Conservation (phyloP, 2,329 filamentous ascomycete species). For the Phialemoniopsis sp. region DNA sequence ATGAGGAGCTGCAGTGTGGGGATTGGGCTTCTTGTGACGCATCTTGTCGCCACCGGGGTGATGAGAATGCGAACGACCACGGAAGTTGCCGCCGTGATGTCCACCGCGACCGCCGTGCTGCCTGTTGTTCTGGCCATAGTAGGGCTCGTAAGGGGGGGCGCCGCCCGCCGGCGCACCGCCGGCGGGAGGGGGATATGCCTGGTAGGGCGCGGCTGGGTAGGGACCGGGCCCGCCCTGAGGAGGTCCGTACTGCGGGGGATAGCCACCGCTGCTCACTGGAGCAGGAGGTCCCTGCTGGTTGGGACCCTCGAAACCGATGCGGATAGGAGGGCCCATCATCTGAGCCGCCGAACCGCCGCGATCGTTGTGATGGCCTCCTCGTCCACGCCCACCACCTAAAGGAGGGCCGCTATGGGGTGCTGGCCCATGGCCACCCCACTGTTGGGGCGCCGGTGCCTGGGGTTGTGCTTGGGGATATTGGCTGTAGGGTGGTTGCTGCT, state of each 20-base stretch:
- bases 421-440: constrained; percentile 32
- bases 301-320: constrained; percentile 46
- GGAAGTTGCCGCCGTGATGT: constrained; percentile 22
- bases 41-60: constrained; percentile 32
- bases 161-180: constrained; percentile 20
- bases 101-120: constrained; percentile 33
- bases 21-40: constrained; percentile 26
- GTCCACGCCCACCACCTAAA: constrained; percentile 30
- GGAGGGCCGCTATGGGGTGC: constrained; percentile 14
- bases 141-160: constrained; percentile 20
- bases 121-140: constrained; percentile 27
- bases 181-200: constrained; percentile 30
- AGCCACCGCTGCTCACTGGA: constrained; percentile 36
- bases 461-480: constrained; percentile 13
- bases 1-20: constrained; percentile 17
- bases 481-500: constrained; percentile 9
- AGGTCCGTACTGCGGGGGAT: constrained; percentile 26
- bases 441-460: constrained; percentile 29
- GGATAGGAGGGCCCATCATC: constrained; percentile 51
- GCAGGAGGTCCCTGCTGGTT: constrained; percentile 34
- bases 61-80: constrained; percentile 18
- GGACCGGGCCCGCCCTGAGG: constrained; percentile 21
- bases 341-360: constrained; percentile 27
- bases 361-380: constrained; percentile 32
- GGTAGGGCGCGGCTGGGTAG: constrained; percentile 25